phyloP scores from a whole-genome alignment of 257 asterid genomes.

The Craterostigma plantagineum region DNA sequence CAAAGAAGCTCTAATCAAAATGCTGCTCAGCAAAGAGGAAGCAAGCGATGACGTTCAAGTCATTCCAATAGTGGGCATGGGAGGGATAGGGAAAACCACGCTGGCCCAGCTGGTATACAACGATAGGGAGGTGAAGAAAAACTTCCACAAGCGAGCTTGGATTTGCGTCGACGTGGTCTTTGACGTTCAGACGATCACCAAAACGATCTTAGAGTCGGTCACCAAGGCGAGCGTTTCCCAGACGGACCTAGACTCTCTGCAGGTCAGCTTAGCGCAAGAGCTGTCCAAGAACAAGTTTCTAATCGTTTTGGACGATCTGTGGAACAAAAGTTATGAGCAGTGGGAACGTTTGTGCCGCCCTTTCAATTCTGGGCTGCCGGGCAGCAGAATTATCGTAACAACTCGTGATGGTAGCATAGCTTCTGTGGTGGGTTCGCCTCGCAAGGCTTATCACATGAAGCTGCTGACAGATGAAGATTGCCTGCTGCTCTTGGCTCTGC shows the following conservation, averaged over 20 bases:
- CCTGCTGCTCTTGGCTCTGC: conserved; percentile 23
- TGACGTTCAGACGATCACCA: conserved; percentile 26
- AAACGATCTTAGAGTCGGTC: conserved; percentile 18
- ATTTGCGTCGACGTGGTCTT: conserved; percentile 31
- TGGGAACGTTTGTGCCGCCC: conserved; percentile 25
- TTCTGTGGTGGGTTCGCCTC: conserved; percentile 23
- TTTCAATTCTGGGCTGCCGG: conserved; percentile 22
- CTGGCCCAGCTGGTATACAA: conserved; percentile 37
- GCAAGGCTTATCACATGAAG: conserved; percentile 29
- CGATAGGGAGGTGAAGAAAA: conserved; percentile 14
- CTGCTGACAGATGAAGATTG: conserved; percentile 31
- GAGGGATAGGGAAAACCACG: conserved; percentile 50
- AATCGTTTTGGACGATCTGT: conserved; percentile 40
- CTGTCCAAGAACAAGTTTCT: conserved; percentile 27
- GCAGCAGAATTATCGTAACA: conserved; percentile 42
- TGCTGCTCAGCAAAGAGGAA: conserved; percentile 19
- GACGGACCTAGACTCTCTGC: conserved; percentile 25
- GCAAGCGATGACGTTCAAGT: conserved; percentile 17
- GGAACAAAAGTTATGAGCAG: conserved; percentile 22
- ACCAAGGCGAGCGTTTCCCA: conserved; percentile 8
- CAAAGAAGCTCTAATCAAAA: conserved; percentile 19
- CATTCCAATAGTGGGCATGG: conserved; percentile 60
- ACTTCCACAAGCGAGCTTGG: conserved; percentile 30
- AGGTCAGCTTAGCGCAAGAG: conserved; percentile 24
- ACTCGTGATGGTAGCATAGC: conserved; percentile 36